Evolutionary conservation across 495 filamentous ascomycete species (phyloP), one percentile per base, ranked within the genome.

Genomic region (Cairneyella variabilis): DNA sequence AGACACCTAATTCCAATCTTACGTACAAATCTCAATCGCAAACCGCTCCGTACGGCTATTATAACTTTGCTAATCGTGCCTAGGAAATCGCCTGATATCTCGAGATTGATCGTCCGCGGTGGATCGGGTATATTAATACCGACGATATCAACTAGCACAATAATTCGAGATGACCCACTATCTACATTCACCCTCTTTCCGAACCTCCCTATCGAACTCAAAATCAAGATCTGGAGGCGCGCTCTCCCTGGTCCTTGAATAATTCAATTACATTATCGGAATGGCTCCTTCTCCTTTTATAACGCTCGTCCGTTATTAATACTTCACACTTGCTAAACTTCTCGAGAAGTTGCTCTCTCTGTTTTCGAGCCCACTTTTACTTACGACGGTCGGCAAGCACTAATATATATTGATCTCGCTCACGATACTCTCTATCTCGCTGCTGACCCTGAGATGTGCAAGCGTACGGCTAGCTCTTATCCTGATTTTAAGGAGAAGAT

Each of bases 351-450:
- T 9, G 16, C 10, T 18, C 37, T 40, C 37, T 12, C 9, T 12
- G 16, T 40, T 40, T 40, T 40, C 17, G 37, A 50, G 30, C 12
- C 30, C 32, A 14, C 18, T 50, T 40, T 50, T 38, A 18, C 26
- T 5, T 18, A 23, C 26, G 25, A 50, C 22, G 10, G 6, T 18
- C 21, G 34, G n/a, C 23, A 28, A 38, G 17, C 17, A 22, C 32
- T 17, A 20, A 40, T 50, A 50, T 50, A 38, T 23, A 50, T 50
- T 23, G 32, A 50, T 40, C 32, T 48, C 44, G 44, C 22, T 48
- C 17, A 48, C 44, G 26, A 48, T 32, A 48, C 44, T 48, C 44
- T 48, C 14, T 17, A 48, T 48, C 26, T 48, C 27, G 44, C 44
- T 48, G 32, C 27, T 16, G 17, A 32, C 3, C 44, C 44, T 48